Conservation (phyloP, 345 rosid species). For the Iberis pinnata region DNA sequence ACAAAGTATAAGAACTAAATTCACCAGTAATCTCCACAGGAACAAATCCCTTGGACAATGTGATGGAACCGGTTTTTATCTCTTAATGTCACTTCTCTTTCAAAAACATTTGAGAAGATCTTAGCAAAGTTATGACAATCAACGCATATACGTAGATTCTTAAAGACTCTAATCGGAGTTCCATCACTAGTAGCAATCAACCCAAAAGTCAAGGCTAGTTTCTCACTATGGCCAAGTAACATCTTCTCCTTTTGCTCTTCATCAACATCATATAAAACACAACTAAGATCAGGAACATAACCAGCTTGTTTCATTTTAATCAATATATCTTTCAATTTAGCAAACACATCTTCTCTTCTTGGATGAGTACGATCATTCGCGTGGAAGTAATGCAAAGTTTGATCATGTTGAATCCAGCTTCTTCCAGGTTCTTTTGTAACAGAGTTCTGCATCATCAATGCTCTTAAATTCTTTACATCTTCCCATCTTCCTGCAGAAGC, state of each 20-base stretch:
- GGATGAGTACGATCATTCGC: constrained; percentile 78
- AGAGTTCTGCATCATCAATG: constrained; percentile 61
- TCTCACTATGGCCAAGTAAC: constrained; percentile 78
- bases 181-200: constrained; percentile 46
- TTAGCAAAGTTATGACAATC: constrained; percentile 93
- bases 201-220: constrained; percentile 74
- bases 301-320: constrained; percentile 69
- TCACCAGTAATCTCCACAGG: constrained; percentile 86
- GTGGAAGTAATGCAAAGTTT: constrained; percentile 63
- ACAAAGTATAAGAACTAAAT: constrained; percentile 18
- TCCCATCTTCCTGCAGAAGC: constrained; percentile 88
- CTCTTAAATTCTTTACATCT: constrained; percentile 56
- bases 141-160: constrained; percentile 73
- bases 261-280: constrained; percentile 74
- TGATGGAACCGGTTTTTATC: constrained; percentile 78
- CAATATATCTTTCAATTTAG: constrained; percentile 46
- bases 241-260: constrained; percentile 90
- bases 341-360: constrained; percentile 54
- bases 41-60: constrained; percentile 50
- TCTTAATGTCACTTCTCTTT: constrained; percentile 54
- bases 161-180: constrained; percentile 55
- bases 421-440: constrained; percentile 78
- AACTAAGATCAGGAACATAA: constrained; percentile 69
- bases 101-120: constrained; percentile 47
- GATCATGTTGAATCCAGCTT: constrained; percentile 77